A percentile compares a stretch with the other conserved stretches of the same genome.
These are phyloP conservation scores for Yamadazyma nakazawae DNA, from an alignment of 805 yeast genomes.

Conservation along the genomic window DNA sequence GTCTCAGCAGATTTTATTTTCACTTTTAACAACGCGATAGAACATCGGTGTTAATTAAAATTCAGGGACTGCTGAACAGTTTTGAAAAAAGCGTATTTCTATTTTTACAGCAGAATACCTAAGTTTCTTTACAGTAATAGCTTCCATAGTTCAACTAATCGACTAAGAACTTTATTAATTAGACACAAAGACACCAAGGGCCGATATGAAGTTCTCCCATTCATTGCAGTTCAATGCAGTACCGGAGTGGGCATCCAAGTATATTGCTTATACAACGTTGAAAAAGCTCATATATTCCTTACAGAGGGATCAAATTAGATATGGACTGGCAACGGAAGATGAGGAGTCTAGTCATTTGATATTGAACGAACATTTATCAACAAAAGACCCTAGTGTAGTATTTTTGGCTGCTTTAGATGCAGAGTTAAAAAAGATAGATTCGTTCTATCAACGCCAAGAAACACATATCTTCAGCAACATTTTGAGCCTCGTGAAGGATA, in stretches of 20 bases:
- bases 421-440: conserved; percentile 73
- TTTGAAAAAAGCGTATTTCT: not conserved
- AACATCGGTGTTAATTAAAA: not conserved
- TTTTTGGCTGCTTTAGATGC: conserved; percentile 72
- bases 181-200: not conserved
- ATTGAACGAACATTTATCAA: conserved; percentile 28
- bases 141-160: not conserved
- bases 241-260: conserved; percentile 95
- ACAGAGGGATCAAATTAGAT: conserved; percentile 57
- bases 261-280: conserved; percentile 83
- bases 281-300: conserved; percentile 80
- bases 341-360: conserved; percentile 29
- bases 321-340: conserved; percentile 25
- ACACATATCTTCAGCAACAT: conserved; percentile 50
- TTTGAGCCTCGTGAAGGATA: conserved; percentile 57
- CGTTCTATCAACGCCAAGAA: conserved; percentile 70
- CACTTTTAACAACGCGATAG: not conserved
- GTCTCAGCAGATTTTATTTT: not conserved
- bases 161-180: not conserved
- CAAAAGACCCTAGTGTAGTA: conserved; percentile 49
- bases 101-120: no score
- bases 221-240: conserved; percentile 95
- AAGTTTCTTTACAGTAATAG: no score
- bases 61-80: not conserved
- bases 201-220: conserved; percentile 88